Evolutionary conservation across 768 basidiomycete genomes (phyloP), one percentile per base, ranked within the genome.

Genomic region (Leccinellum albellum): DNA sequence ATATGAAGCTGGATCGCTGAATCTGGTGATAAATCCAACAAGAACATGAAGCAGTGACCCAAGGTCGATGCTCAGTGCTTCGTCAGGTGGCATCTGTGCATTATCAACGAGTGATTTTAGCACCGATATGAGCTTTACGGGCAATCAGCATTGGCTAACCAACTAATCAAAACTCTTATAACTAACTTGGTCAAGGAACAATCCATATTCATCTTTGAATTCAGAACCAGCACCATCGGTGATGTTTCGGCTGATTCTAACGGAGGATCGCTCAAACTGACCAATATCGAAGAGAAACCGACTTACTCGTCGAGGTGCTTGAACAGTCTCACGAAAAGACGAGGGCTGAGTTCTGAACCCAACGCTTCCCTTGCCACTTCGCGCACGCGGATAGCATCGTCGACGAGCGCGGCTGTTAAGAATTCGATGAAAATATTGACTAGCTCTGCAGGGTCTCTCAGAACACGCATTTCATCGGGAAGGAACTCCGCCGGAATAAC

Each of bases 81-180:
- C 86, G 52, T 88, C 85, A 24, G 81, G 71, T 9, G 78, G 75
- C 21, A 76, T 74, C 46, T 84, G 78, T 17, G 80, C 77, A 57
- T 89, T 89, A 56, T 93, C 91, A n/a, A 91, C 78, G 46, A 91
- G 78, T 8, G 89, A 78, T 64, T 88, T 89, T 48, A 95, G 73
- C 28, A 95, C 84, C 0, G 83, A 78, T 50, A 91, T 83, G 59
- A 87, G 84, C 87, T 95, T 67, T 28, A 57, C 62, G 62, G 47
- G 17, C 14, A 32, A 54, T 71, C 40, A 72, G 58, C 21, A 47
- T 23, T 29, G 29, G 28, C 17, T 17, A 7, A 51, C 45, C 37
- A 37, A 32, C 5, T 37, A 23, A 49, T 40, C 24, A 52, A 52
- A 42, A 23, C 26, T 33, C 17, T 44, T 20, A 23, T 44, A 9